Conservation (phyloP, 345 rosid species). For the Raphanus raphanistrum region DNA sequence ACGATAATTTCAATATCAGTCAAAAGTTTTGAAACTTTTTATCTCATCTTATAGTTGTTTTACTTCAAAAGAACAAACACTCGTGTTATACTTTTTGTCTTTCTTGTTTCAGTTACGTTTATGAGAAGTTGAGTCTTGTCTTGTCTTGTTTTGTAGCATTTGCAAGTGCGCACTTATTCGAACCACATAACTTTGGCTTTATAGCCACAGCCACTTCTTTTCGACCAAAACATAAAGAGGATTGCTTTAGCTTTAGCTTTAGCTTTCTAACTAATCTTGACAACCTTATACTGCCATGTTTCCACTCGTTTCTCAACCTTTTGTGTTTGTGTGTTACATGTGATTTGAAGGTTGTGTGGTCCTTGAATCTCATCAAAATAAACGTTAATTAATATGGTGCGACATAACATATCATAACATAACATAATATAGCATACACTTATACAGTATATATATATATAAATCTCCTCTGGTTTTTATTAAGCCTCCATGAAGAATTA, state of each 20-base stretch:
- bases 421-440: not conserved
- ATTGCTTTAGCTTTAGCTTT: constrained; percentile 19
- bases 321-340: not conserved
- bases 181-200: not conserved
- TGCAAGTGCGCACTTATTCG: constrained; percentile 1
- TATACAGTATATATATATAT: not conserved
- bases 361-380: not conserved
- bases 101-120: not conserved
- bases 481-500: constrained; percentile 22
- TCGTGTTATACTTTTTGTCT: constrained; percentile 4
- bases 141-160: constrained; percentile 18
- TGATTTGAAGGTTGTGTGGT: constrained; percentile 7
- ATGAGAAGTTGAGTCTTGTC: constrained; percentile 13
- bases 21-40: too few species aligned
- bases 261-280: constrained; percentile 4
- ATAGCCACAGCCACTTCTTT: not conserved
- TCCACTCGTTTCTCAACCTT: constrained; percentile 1
- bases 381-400: not conserved
- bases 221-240: constrained; percentile 8
- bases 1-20: too few species aligned
- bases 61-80: not conserved
- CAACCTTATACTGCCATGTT: not conserved
- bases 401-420: not conserved
- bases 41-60: not conserved
- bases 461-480: not conserved